Evolutionary conservation across 2,329 filamentous ascomycete species (phyloP).

Genomic region (Verticillium nubilum): DNA sequence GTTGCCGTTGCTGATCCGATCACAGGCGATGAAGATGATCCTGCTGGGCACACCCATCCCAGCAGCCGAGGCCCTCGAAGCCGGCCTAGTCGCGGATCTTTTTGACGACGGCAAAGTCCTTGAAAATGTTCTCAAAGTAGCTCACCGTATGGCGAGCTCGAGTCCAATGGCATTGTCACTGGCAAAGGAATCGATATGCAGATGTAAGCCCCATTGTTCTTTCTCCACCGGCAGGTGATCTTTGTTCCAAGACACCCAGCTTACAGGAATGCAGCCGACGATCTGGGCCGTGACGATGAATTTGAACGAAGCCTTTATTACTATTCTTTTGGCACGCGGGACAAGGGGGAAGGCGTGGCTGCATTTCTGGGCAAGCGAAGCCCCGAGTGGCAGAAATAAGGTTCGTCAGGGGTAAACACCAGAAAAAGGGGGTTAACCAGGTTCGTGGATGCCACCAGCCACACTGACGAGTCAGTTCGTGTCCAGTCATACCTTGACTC

Average conservation of each 20-base stretch:
- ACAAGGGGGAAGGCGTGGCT: slow-evolving; percentile 22
- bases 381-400: neutral
- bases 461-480: neutral
- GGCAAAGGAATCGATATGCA: slow-evolving; percentile 23
- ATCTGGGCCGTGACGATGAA: slow-evolving; percentile 21
- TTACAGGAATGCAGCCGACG: slow-evolving; percentile 14
- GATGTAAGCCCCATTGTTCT: slow-evolving; percentile 12
- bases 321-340: slow-evolving; percentile 25
- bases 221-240: neutral
- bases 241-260: neutral
- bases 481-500: too few species aligned
- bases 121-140: slow-evolving; percentile 16
- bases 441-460: neutral
- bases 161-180: slow-evolving; percentile 20
- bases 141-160: slow-evolving; percentile 16
- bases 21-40: slow-evolving; percentile 23
- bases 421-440: neutral
- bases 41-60: slow-evolving; percentile 20
- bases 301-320: slow-evolving; percentile 29
- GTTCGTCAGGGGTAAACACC: neutral
- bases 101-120: slow-evolving; percentile 20
- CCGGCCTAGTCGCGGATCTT: slow-evolving; percentile 19
- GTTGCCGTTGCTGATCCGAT: neutral
- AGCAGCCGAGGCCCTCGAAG: slow-evolving; percentile 17
- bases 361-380: slow-evolving; percentile 23